Percentiles rank a stretch among this genome's conserved stretches.
phyloP scores from a whole-genome alignment of 108 stramenopile genomes.

The Phaeodactylum tricornutum region DNA sequence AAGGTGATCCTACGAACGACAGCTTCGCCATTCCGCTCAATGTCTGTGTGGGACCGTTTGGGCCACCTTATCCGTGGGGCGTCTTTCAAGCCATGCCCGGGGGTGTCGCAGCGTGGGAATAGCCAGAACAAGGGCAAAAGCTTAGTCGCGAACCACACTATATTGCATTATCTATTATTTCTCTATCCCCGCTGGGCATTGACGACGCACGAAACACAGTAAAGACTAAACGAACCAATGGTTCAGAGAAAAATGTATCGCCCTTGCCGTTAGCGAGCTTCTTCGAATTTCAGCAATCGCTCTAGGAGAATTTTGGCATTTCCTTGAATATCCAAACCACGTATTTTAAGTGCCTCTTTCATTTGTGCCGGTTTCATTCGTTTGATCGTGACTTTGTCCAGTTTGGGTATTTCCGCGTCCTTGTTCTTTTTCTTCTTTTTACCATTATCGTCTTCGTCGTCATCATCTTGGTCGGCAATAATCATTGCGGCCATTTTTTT shows the following conservation, averaged over 20 bases:
- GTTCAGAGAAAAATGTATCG: no score
- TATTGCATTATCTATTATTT: no score
- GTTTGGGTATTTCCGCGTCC: constrained; percentile 46
- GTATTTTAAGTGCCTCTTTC: constrained; percentile 81
- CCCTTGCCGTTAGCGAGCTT: constrained; percentile 51
- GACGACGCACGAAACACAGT: no score
- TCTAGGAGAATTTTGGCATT: constrained; percentile 64
- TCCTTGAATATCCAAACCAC: constrained; percentile 77
- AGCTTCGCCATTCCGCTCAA: neutral
- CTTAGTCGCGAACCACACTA: no score
- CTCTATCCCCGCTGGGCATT: no score
- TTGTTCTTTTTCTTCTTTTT: constrained; percentile 49
- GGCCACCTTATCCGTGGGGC: no score
- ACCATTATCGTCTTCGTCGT: constrained; percentile 26
- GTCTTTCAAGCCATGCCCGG: no score
- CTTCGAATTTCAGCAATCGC: constrained; percentile 68
- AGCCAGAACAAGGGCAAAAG: no score
- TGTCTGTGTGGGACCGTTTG: neutral
- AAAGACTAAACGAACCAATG: no score
- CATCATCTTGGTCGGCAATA: constrained; percentile 10
- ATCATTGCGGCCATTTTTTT: constrained; percentile 23
- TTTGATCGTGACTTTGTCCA: constrained; percentile 80
- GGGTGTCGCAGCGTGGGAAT: no score
- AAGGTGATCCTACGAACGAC: neutral
- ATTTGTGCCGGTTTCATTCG: constrained; percentile 85